Conservation (phyloP, 2,329 filamentous ascomycete genomes). For the Fusarium pilosicola region DNA sequence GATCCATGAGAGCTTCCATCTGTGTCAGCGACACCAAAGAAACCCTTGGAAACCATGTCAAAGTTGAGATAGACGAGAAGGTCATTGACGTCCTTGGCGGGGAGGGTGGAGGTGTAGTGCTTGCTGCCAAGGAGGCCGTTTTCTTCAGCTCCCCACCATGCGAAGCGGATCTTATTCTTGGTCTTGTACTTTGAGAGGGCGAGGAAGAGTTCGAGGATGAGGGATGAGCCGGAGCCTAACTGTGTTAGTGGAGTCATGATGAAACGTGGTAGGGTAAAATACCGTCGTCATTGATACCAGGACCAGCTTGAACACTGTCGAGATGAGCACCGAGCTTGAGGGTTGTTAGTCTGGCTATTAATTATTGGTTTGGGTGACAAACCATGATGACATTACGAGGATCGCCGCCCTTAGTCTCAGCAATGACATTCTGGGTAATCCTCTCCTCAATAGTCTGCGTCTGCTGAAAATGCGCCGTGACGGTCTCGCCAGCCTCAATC, state of each 20-base stretch:
- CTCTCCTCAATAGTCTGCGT: slow-evolving; percentile 38
- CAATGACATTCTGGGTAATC: slow-evolving; percentile 36
- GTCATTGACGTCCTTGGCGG: slow-evolving; percentile 29
- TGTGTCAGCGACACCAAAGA: slow-evolving; percentile 40
- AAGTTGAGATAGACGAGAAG: slow-evolving; percentile 39
- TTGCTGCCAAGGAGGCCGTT: slow-evolving; percentile 35
- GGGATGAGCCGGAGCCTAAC: slow-evolving; percentile 24
- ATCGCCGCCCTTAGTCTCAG: slow-evolving; percentile 31
- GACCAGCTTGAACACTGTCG: slow-evolving; percentile 34
- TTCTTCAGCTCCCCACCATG: slow-evolving; percentile 39
- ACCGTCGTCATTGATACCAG: slow-evolving; percentile 38
- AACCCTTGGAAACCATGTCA: slow-evolving; percentile 39
- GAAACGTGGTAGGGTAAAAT: fast-evolving
- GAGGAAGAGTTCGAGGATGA: slow-evolving; percentile 34
- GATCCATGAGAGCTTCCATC: slow-evolving; percentile 36
- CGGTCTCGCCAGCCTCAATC: slow-evolving; percentile 51
- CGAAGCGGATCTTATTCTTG: slow-evolving; percentile 41
- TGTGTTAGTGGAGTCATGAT: not conserved
- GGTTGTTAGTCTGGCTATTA: fast-evolving
- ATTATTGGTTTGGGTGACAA: fast-evolving
- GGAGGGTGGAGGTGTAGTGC: slow-evolving; percentile 26
- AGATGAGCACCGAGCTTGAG: slow-evolving; percentile 23
- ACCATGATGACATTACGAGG: slow-evolving; percentile 38
- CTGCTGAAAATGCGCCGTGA: slow-evolving; percentile 33
- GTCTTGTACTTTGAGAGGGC: slow-evolving; percentile 38